Evolutionary conservation across 2,329 filamentous ascomycete genomes (phyloP).

Genomic region (Trichoderma koningiopsis): DNA sequence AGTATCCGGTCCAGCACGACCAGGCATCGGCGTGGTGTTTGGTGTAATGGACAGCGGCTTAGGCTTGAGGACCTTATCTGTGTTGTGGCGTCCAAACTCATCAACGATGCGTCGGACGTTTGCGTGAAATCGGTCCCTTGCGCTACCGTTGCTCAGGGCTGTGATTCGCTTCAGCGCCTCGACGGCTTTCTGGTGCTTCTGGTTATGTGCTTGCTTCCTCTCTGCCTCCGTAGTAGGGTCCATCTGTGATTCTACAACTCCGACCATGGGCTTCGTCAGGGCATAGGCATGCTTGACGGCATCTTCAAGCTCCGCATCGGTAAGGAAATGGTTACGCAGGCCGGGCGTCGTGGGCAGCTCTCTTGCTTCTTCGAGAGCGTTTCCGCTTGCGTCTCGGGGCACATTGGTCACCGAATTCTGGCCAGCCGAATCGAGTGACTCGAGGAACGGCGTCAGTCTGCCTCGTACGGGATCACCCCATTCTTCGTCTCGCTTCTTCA

Average conservation of each 20-base stretch:
- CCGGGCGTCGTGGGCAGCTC: slow-evolving; percentile 51
- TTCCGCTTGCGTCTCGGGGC: slow-evolving; percentile 46
- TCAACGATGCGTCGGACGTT: slow-evolving; percentile 85
- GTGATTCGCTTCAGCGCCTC: slow-evolving; percentile 81
- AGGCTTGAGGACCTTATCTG: slow-evolving; percentile 69
- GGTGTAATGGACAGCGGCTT: slow-evolving; percentile 55
- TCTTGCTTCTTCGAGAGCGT: slow-evolving; percentile 43
- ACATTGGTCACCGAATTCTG: slow-evolving; percentile 45
- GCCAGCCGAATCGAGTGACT: slow-evolving; percentile 72
- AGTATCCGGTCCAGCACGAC: slow-evolving; percentile 84
- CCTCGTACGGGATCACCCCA: slow-evolving; percentile 81
- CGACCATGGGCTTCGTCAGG: slow-evolving; percentile 62
- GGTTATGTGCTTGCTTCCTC: slow-evolving; percentile 49
- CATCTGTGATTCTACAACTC: slow-evolving; percentile 40
- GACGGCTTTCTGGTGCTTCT: slow-evolving; percentile 66
- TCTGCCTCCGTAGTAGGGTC: slow-evolving; percentile 46
- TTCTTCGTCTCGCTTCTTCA: slow-evolving; percentile 62
- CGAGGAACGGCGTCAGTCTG: slow-evolving; percentile 76
- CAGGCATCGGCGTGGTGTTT: slow-evolving; percentile 44
- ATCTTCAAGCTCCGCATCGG: slow-evolving; percentile 64
- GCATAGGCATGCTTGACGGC: slow-evolving; percentile 68
- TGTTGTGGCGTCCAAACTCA: slow-evolving; percentile 88
- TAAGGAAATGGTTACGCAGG: slow-evolving; percentile 76
- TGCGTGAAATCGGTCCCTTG: slow-evolving; percentile 75
- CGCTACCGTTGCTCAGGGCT: slow-evolving; percentile 73